Base-by-base conservation (phyloP, 192 early-diverging fungal genomes). In the Coemansia sp. region DNA sequence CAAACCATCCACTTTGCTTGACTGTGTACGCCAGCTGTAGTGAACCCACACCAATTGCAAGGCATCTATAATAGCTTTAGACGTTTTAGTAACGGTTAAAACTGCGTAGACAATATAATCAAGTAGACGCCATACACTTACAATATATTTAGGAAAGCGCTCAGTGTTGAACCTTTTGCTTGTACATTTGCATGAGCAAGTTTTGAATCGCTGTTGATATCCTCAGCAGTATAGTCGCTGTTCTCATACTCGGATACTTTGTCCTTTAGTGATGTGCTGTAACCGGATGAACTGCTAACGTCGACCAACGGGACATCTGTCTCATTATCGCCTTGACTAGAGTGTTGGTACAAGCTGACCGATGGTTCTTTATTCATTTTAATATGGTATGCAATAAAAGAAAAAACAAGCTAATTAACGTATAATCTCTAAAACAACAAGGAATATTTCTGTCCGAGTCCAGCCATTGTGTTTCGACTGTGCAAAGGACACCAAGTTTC, bases 1-100 rank as follows among this genome's bases (percentile, higher is more conserved):
- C 75, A 32, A 78, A 55, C 75, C 75, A 78, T 10, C 75, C 75
- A 57, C 75, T 78, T 59, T 78, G 70, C 13, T 55, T 65, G 4
- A 78, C 60, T 14, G 70, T 78, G 20, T 73, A 78, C 4, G 75
- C 60, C 2, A 78, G 59, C 64, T 78, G 75, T 45, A 78, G 70
- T 9, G 63, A 68, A 8, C 75, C 70, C 16, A 78, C 75, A 13
- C 75, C 75, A 10, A 78, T 71, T 26, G 75, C 75, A 51, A 78
- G 52, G 14, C 69, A 78, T 27, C 73, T 75, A 72, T 35, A 64
- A 37, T 9, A 16, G 7, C 16, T 19, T 29, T 14, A 32, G 29
- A 4, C 16, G 5, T 49, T 12, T 49, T 12, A 8, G 7, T 29
- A 32, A 6, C 2, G 22, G 0, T 11, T 9, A 6, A 29, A 24